A percentile compares a stretch with the other conserved stretches of the same genome.
phyloP scores from a whole-genome alignment of 371 early-diverging fungal genomes.

The Apophysomyces variabilis region DNA sequence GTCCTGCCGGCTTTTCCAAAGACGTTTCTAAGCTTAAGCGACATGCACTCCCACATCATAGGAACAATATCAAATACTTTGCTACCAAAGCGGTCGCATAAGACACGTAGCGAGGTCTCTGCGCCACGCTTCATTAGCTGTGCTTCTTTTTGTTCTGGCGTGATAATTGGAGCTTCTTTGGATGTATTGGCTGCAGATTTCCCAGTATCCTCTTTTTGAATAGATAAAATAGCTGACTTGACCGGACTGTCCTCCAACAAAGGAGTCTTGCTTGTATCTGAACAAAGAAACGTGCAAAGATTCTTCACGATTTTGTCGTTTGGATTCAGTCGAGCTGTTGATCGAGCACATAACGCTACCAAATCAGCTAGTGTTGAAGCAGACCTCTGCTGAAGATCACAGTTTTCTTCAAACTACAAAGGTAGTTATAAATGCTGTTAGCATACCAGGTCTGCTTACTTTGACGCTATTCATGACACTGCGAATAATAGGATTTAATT shows the following conservation, averaged over 20 bases:
- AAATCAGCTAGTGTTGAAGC: constrained; percentile 62
- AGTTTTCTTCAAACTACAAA: constrained; percentile 66
- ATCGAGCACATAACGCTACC: constrained; percentile 58
- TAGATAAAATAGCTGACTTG: constrained; percentile 68
- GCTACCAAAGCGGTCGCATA: constrained; percentile 77
- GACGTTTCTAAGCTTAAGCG: constrained; percentile 49
- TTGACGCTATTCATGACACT: constrained; percentile 90
- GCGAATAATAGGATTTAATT: constrained; percentile 86
- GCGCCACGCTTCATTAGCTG: constrained; percentile 86
- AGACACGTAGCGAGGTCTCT: constrained; percentile 66
- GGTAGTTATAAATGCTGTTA: neutral
- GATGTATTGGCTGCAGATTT: constrained; percentile 17
- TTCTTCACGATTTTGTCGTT: constrained; percentile 91
- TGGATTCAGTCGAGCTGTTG: constrained; percentile 51
- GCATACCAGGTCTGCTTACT: constrained; percentile 17
- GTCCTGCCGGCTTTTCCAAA: constrained; percentile 23
- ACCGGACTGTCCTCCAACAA: constrained; percentile 62
- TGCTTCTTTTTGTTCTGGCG: constrained; percentile 53
- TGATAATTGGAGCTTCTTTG: constrained; percentile 51
- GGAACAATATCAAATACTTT: constrained; percentile 75
- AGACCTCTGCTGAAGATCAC: constrained; percentile 69
- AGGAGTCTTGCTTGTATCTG: constrained; percentile 78
- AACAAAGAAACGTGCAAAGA: constrained; percentile 82
- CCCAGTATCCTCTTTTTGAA: constrained; percentile 52
- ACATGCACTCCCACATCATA: constrained; percentile 78